Conservation (phyloP, 148 eudicot genomes). For the Diospyros lotus region DNA sequence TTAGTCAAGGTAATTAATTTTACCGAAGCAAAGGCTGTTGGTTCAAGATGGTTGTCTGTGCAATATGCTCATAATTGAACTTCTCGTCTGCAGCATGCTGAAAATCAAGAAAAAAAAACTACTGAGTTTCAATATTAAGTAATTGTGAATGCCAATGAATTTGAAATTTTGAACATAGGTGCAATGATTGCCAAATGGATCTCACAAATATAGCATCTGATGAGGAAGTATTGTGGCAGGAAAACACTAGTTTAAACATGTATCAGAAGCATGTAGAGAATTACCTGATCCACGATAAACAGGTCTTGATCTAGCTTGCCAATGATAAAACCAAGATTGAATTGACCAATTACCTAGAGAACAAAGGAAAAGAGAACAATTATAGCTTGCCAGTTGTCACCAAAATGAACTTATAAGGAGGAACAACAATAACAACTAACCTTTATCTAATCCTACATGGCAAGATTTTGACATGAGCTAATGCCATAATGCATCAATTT, state of each 20-base stretch:
- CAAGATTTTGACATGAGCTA: neutral
- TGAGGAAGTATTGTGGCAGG: neutral
- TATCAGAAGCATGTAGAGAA: conserved; percentile 2
- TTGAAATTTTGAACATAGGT: neutral
- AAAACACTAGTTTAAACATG: neutral
- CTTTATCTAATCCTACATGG: too few relatives aligned
- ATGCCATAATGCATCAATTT: neutral
- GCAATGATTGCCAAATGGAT: neutral
- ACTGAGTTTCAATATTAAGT: neutral
- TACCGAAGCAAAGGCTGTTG: conserved; percentile 93
- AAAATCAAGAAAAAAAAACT: conserved; percentile 13
- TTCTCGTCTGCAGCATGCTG: conserved; percentile 99
- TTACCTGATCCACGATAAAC: conserved; percentile 96
- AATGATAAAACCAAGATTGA: conserved; percentile 93
- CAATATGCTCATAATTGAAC: conserved; percentile 82
- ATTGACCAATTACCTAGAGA: conserved; percentile 82
- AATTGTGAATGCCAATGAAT: neutral
- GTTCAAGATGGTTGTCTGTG: conserved; percentile 73
- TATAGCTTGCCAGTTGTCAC: neutral
- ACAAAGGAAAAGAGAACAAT: neutral
- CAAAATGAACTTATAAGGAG: neutral
- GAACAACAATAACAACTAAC: neutral
- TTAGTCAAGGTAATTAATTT: conserved; percentile 9
- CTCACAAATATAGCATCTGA: conserved; percentile 5
- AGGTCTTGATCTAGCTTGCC: conserved; percentile 84